These are phyloP conservation scores for Penicillium sp. DNA, from an alignment of 2,329 filamentous ascomycete genomes.

Conservation along the genomic window DNA sequence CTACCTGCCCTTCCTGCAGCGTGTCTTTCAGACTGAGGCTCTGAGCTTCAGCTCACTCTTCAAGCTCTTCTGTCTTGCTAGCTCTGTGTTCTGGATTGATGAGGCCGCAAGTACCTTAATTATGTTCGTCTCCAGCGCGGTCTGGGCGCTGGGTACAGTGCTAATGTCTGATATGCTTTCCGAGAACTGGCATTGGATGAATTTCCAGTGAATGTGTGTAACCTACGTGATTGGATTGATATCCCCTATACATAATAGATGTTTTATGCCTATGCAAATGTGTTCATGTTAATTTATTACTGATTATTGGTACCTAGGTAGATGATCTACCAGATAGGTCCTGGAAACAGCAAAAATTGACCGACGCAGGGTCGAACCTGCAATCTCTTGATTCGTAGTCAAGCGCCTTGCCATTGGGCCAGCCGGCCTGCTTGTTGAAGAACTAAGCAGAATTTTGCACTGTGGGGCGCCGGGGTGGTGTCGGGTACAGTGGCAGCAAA, in stretches of 20 bases:
- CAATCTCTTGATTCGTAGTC: conserved; percentile 52
- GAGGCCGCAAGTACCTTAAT: conserved; percentile 70
- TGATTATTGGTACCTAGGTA: too few relatives aligned
- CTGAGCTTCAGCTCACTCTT: conserved; percentile 69
- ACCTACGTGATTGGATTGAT: conserved; percentile 14
- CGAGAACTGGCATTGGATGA: background rate
- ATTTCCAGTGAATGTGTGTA: conserved; percentile 6
- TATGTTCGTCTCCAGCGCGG: conserved; percentile 29
- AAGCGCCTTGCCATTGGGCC: conserved; percentile 49
- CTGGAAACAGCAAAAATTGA: conserved; percentile 20
- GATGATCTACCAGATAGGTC: background rate
- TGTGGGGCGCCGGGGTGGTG: too few relatives aligned
- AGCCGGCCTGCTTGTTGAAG: background rate
- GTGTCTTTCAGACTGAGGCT: conserved; percentile 92
- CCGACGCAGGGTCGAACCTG: conserved; percentile 45
- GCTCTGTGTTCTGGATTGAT: conserved; percentile 91
- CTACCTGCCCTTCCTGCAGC: conserved; percentile 88
- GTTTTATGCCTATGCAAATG: conserved; percentile 1
- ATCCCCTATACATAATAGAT: conserved; percentile 20
- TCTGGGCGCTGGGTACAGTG: conserved; percentile 38
- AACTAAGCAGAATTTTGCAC: background rate
- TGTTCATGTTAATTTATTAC: background rate
- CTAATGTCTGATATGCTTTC: conserved; percentile 33
- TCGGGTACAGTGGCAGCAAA: too few relatives aligned
- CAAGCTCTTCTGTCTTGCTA: conserved; percentile 68